Base-by-base conservation (phyloP, 345 rosid genomes). In the Salix dunnii region DNA sequence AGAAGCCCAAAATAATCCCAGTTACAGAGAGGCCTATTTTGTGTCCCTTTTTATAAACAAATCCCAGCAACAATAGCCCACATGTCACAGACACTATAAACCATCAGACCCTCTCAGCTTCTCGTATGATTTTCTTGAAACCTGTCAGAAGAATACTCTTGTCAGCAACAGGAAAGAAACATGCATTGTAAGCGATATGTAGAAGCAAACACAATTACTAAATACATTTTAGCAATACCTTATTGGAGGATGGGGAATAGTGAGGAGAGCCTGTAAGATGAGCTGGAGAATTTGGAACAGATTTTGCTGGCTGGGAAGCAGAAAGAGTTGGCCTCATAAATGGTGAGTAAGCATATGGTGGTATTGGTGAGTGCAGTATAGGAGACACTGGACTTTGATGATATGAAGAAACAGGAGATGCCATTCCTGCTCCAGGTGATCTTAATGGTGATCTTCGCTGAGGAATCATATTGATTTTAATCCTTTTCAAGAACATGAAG, bases 401-500 rank as follows among this genome's bases (percentile, higher is more conserved):
- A 70, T 74, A 51, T 0, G 91, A 79, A 17, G 89, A 89, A 72
- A 76, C 76, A 18, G 81, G 66, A 3, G 79, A 82, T 63, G 83
- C 83, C 35, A 31, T 28, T 9, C 40, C 69, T 58, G 55, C 58
- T 66, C 66, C 71, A 1, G 88, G 87, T 21, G 91, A 87, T 67
- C 79, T 80, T 33, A 69, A 46, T 53, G 90, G 79, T 21, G 90
- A 82, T 75, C 83, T 83, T 31, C 60, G 67, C 35, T 74, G 23
- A 1, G 86, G 79, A 60, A 80, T 66, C 91, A 88, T 89, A 74
- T 88, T 79, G 84, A 92, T 82, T 74, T 74, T 88, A 30, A 94
- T 84, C 74, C 98, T 93, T 31, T 27, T 36, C 23, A 64, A 31
- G 4, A 31, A 18, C 4, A 46, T 6, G 40, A 67, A 1, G 18